A percentile compares a stretch with the other conserved stretches of the same genome.
Conservation (phyloP, 768 basidiomycete species). For the Coprinellus micaceus region DNA sequence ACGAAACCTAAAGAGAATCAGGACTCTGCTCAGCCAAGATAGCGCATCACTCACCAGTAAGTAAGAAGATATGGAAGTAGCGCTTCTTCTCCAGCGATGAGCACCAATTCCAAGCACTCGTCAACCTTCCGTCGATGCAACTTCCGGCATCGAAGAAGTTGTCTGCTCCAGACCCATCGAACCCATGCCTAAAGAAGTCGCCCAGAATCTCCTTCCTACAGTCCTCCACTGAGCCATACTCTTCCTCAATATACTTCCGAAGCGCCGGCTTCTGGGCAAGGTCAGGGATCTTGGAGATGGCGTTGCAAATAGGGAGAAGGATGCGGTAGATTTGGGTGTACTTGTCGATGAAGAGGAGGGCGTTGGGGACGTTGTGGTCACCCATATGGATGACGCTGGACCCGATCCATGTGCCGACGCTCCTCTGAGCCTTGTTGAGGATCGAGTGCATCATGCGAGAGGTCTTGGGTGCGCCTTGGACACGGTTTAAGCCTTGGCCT, state of each 20-base stretch:
- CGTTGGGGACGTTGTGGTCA: constrained; percentile 81
- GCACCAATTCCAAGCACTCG: constrained; percentile 94
- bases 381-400: constrained; percentile 89
- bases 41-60: constrained; percentile 53
- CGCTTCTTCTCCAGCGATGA: constrained; percentile 80
- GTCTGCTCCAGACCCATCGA: constrained; percentile 88
- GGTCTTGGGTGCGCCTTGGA: constrained; percentile 83
- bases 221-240: constrained; percentile 75
- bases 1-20: constrained; percentile 54
- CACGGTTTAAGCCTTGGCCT: constrained; percentile 87
- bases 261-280: constrained; percentile 67
- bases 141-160: constrained; percentile 89
- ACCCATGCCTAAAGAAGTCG: constrained; percentile 86
- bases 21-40: background rate
- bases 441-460: constrained; percentile 89
- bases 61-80: constrained; percentile 75
- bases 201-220: constrained; percentile 66
- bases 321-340: constrained; percentile 92
- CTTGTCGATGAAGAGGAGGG: constrained; percentile 88
- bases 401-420: constrained; percentile 81
- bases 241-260: constrained; percentile 72
- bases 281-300: constrained; percentile 67
- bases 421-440: constrained; percentile 76
- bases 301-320: constrained; percentile 81
- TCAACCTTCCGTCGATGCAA: constrained; percentile 79